Percentiles rank a stretch among this genome's conserved stretches.
Evolutionary conservation across 768 basidiomycete genomes (phyloP).

Genomic region (Mycena maculata): DNA sequence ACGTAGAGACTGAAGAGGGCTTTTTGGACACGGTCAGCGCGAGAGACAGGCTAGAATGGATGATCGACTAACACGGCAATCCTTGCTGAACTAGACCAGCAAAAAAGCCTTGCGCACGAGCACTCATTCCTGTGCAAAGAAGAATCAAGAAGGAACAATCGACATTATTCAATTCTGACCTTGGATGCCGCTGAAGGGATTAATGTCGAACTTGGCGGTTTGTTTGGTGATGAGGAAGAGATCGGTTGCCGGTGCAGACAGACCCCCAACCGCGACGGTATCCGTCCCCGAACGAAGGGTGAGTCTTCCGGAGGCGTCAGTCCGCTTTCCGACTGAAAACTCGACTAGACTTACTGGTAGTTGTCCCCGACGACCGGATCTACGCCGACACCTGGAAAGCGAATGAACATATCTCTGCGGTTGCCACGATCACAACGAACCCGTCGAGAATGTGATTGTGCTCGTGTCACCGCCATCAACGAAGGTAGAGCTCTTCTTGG

Average conservation of each 20-base stretch:
- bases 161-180: too few relatives aligned
- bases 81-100: constrained; percentile 58
- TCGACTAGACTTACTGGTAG: constrained; percentile 38
- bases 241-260: constrained; percentile 48
- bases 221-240: constrained; percentile 59
- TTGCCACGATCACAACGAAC: constrained; percentile 36
- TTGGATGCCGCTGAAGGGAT: constrained; percentile 68
- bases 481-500: constrained; percentile 63
- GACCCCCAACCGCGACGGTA: constrained; percentile 61
- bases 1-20: constrained; percentile 65
- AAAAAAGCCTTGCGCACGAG: constrained; percentile 63
- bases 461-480: constrained; percentile 54
- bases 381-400: constrained; percentile 53
- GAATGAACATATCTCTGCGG: neutral
- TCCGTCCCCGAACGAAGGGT: constrained; percentile 59
- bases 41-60: neutral
- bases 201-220: constrained; percentile 60
- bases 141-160: neutral
- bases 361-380: constrained; percentile 63
- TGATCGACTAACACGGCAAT: constrained; percentile 55
- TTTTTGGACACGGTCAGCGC: constrained; percentile 44
- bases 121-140: constrained; percentile 56
- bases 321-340: neutral
- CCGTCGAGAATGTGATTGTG: constrained; percentile 64
- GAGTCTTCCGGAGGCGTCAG: constrained; percentile 42